Conservation (phyloP, 805 yeast species). For the Myxozyma sirexii region DNA sequence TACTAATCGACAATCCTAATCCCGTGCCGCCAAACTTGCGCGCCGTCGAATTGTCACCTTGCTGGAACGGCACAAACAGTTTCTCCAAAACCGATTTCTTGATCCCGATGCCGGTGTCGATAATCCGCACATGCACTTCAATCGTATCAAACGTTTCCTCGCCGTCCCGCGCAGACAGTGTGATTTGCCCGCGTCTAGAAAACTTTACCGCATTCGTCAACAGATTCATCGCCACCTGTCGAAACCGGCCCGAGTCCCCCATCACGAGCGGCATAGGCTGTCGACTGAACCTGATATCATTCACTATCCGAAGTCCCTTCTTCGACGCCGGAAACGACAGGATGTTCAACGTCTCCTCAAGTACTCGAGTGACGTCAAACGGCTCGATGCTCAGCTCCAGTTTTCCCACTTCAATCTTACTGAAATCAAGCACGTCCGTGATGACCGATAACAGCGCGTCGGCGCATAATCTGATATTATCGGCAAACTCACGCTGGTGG, state of each 20-base stretch:
- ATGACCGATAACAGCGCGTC: constrained; percentile 56
- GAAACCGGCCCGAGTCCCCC: constrained; percentile 55
- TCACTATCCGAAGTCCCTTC: constrained; percentile 51
- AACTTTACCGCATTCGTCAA: constrained; percentile 60
- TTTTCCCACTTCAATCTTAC: constrained; percentile 59
- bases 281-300: constrained; percentile 47
- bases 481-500: constrained; percentile 55
- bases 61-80: constrained; percentile 57
- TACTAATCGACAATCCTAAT: constrained; percentile 53
- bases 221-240: constrained; percentile 56
- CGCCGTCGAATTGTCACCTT: constrained; percentile 58
- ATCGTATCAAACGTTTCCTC: constrained; percentile 45
- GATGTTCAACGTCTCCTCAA: constrained; percentile 51
- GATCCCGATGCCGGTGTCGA: constrained; percentile 58
- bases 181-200: constrained; percentile 50
- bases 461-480: constrained; percentile 55
- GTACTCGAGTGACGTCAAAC: constrained; percentile 51
- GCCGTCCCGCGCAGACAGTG: constrained; percentile 43
- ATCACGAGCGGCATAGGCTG: constrained; percentile 41
- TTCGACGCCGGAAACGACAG: constrained; percentile 53
- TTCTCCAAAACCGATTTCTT: constrained; percentile 50
- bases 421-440: constrained; percentile 57
- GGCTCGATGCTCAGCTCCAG: constrained; percentile 50
- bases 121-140: constrained; percentile 43
- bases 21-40: constrained; percentile 59